Conservation (phyloP, 495 filamentous ascomycete genomes). For the Apiosordaria backusii region DNA sequence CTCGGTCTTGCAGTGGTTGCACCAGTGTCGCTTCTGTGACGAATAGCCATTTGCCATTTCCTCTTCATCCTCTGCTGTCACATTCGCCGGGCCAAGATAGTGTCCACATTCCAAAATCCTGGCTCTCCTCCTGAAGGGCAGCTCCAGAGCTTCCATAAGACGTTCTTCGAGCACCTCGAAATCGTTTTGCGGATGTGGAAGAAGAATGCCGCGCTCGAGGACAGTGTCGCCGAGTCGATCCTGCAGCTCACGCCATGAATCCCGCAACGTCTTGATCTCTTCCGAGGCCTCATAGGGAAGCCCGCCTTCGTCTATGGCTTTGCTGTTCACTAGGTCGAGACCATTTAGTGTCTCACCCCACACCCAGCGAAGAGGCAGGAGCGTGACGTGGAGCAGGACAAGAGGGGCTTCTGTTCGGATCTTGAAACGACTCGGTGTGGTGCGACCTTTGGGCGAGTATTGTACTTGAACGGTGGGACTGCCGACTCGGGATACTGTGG, state of each 20-base stretch:
- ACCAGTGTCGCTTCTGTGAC: conserved; percentile 53
- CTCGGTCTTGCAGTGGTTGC: conserved; percentile 54
- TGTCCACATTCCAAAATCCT: conserved; percentile 79
- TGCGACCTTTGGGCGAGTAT: conserved; percentile 58
- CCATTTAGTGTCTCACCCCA: conserved; percentile 58
- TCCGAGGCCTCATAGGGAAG: conserved; percentile 45
- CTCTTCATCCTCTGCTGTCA: conserved; percentile 40
- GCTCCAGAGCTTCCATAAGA: conserved; percentile 80
- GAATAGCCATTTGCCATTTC: conserved; percentile 38
- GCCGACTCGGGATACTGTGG: conserved; percentile 44
- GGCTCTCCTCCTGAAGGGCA: conserved; percentile 58
- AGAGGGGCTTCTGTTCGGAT: conserved; percentile 59
- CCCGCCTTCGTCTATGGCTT: conserved; percentile 21
- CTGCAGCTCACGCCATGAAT: conserved; percentile 70
- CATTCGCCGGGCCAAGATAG: conserved; percentile 50
- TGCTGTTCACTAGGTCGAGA: conserved; percentile 28
- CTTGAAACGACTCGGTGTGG: conserved; percentile 50
- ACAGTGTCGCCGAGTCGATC: conserved; percentile 75
- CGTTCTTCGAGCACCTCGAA: conserved; percentile 91
- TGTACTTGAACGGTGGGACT: conserved; percentile 45
- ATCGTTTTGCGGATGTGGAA: conserved; percentile 85
- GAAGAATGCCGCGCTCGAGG: conserved; percentile 76
- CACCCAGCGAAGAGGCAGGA: conserved; percentile 67
- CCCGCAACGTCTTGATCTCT: conserved; percentile 54
- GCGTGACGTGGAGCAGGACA: conserved; percentile 81